Percentiles rank a stretch among this genome's conserved stretches.
Conservation (phyloP, 2,329 filamentous ascomycete species). For the Aspergillus intermedius region DNA sequence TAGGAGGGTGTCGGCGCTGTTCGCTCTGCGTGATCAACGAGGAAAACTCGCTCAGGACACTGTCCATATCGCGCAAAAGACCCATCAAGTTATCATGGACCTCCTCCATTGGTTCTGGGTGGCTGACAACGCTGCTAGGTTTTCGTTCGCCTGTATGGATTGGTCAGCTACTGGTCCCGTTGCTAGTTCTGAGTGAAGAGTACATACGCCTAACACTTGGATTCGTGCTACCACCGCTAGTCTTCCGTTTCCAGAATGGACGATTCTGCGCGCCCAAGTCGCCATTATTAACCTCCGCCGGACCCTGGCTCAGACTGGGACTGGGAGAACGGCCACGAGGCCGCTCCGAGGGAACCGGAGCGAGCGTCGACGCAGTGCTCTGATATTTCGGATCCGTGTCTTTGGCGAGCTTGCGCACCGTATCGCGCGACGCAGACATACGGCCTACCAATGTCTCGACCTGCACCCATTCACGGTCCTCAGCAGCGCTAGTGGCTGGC, state of each 20-base stretch:
- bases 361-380: constrained; percentile 5
- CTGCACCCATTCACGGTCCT: constrained; percentile 79
- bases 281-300: constrained; percentile 26
- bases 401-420: constrained; percentile 75
- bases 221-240: constrained; percentile 46
- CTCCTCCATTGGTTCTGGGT: constrained; percentile 52
- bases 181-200: constrained; percentile 44
- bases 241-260: constrained; percentile 89
- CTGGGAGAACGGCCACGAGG: constrained; percentile 29
- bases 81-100: constrained; percentile 78
- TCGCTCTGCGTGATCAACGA: constrained; percentile 71
- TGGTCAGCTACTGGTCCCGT: constrained; percentile 45
- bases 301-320: constrained; percentile 27
- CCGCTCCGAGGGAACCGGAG: constrained; percentile 12
- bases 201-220: constrained; percentile 37
- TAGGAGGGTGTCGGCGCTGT: constrained; percentile 57
- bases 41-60: constrained; percentile 76
- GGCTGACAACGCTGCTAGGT: constrained; percentile 25
- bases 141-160: constrained; percentile 25
- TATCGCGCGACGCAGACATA: constrained; percentile 81
- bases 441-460: constrained; percentile 80
- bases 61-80: constrained; percentile 76
- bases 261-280: constrained; percentile 51
- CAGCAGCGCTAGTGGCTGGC: constrained; percentile 39
- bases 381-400: constrained; percentile 66